phyloP scores from a whole-genome alignment of 169 alveolate species.

The Cryptosporidium viatorum region DNA sequence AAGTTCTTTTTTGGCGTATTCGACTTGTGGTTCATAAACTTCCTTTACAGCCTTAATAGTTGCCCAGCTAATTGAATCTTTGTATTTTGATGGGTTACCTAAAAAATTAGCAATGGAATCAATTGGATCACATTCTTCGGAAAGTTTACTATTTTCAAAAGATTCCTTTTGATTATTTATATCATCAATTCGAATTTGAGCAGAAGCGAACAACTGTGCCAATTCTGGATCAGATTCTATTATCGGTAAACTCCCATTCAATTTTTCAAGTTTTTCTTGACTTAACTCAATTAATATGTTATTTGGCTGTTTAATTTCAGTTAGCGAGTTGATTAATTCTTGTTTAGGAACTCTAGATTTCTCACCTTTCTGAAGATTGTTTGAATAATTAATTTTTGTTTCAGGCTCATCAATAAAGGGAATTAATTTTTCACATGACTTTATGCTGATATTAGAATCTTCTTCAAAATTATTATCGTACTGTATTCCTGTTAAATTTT shows the following conservation, averaged over 20 bases:
- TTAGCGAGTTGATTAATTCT: not conserved
- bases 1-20: constrained; percentile 59
- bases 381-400: not conserved
- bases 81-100: constrained; percentile 13
- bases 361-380: not conserved
- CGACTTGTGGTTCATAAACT: constrained; percentile 68
- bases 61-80: constrained; percentile 39
- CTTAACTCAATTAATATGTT: not conserved
- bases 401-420: constrained; percentile 57
- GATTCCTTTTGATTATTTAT: constrained; percentile 20
- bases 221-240: constrained; percentile 57
- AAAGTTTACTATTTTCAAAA: not conserved
- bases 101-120: constrained; percentile 10
- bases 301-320: not conserved
- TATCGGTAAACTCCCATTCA: constrained; percentile 42
- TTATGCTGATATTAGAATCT: not conserved
- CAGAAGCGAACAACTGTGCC: constrained; percentile 73
- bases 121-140: constrained; percentile 41
- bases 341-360: not conserved
- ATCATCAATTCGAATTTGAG: constrained; percentile 56
- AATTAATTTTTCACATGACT: constrained; percentile 45
- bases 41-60: constrained; percentile 54
- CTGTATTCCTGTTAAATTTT: not conserved
- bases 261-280: constrained; percentile 6
- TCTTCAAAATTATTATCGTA: not conserved